Conservation (phyloP, 192 early-diverging fungal genomes). For the Backusella sp. region DNA sequence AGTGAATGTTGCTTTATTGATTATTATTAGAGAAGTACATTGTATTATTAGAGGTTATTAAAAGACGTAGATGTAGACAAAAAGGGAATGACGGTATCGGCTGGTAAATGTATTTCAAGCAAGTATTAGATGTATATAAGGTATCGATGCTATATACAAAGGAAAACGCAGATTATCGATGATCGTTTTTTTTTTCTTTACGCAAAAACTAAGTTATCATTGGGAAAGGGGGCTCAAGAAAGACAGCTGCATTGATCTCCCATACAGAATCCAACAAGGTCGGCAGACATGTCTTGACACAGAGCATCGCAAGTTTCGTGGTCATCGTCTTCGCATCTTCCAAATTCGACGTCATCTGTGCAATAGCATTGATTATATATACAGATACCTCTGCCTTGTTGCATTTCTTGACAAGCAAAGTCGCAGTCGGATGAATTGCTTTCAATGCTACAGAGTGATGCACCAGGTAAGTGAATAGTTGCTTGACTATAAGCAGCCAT, state of each 20-base stretch:
- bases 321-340: constrained; percentile 14
- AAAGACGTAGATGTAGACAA: background rate
- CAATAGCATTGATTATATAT: constrained; percentile 17
- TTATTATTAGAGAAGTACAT: background rate
- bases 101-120: background rate
- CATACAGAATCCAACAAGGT: constrained; percentile 15
- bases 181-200: background rate
- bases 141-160: background rate
- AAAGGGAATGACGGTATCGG: background rate
- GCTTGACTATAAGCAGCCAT: background rate
- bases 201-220: background rate
- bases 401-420: constrained; percentile 12
- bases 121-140: constrained; percentile 1
- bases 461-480: background rate
- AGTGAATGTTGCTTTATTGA: background rate
- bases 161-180: background rate
- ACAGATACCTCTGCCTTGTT: constrained; percentile 3
- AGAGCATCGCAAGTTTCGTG: constrained; percentile 18
- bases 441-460: background rate
- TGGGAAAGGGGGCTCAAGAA: background rate
- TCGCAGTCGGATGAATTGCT: constrained; percentile 10
- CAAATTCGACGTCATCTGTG: background rate
- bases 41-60: background rate
- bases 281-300: constrained; percentile 18
- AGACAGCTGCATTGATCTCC: constrained; percentile 17